phyloP scores from a whole-genome alignment of 164 flowering plant genomes.

The Euptelea pleiosperma region DNA sequence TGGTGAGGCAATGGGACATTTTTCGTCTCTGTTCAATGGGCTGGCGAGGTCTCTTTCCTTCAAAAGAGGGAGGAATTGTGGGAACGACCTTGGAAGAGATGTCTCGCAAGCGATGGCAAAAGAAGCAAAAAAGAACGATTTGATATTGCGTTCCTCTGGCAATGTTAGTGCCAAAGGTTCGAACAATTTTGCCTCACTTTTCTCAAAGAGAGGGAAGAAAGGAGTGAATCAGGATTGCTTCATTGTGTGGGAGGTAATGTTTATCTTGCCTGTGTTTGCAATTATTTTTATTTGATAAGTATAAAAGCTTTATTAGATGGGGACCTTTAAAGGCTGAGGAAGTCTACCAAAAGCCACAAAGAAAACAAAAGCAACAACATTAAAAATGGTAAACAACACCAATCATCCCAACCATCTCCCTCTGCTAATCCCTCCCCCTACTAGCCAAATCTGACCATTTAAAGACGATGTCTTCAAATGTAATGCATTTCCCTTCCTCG shows the following conservation, averaged over 20 bases:
- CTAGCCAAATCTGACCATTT: no score
- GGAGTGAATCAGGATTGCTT: constrained; percentile 87
- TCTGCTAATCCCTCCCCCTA: no score
- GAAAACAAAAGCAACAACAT: no score
- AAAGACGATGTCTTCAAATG: no score
- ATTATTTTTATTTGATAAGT: no score
- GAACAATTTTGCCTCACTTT: constrained; percentile 57
- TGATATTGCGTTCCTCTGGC: constrained; percentile 62
- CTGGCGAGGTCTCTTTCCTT: constrained; percentile 36
- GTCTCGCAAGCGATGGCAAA: constrained; percentile 59
- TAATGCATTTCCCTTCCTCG: no score
- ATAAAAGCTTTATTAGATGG: no score
- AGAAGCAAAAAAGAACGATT: constrained; percentile 73
- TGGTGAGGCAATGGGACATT: constrained; percentile 48
- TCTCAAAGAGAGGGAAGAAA: constrained; percentile 68
- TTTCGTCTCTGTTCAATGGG: constrained; percentile 19
- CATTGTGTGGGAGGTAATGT: constrained; percentile 85
- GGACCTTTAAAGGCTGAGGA: no score
- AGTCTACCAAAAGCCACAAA: no score
- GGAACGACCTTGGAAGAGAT: constrained; percentile 44
- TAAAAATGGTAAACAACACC: no score
- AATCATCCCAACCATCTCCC: no score
- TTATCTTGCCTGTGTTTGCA: neutral
- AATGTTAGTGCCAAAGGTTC: constrained; percentile 48
- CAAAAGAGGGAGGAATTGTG: constrained; percentile 36